Evolutionary conservation across 352 stramenopile species (phyloP), one percentile per base, ranked within the genome.

Genomic region (Aphanomyces invadans): DNA sequence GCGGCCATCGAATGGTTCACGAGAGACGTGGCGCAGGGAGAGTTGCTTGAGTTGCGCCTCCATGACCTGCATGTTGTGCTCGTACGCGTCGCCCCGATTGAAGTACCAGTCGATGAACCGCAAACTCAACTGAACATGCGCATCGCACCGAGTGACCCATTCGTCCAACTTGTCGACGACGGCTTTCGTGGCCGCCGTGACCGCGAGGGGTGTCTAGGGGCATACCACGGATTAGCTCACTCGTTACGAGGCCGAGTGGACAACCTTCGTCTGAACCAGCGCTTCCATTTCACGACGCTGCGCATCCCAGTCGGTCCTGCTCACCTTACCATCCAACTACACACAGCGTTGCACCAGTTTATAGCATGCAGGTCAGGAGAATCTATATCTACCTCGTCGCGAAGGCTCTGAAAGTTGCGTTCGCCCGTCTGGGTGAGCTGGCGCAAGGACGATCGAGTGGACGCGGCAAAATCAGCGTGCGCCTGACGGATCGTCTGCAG

Each of bases 101-200:
- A 76, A 75, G 70, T 89, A 93, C 82, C 84, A 93, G 32, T 83
- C 74, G 48, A 93, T 45, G 69, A 93, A 91, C 0, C 80, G 76
- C 2, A 81, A 78, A 44, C 76, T 84, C 38, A 88, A 51, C 32
- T 74, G 65, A 1, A 80, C 74, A 49, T 88, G 79, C 17, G 49
- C 29, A 5, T 29, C 49, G 49, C 49, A 57, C 7, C 19, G 49
- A n/a, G 11, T 33, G 12, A 7, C 23, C 23, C 17, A 29, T 7
- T 32, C 49, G 49, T 29, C 49, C 25, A 32, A n/a, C 17, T 32
- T 29, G 49, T 32, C 32, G 21, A 64, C 28, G 36, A 38, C 28
- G 2, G 23, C 23, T 10, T 64, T 53, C 21, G 36, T 33, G 19
- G 55, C 9, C 25, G 21, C 29, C 25, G 21, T 38, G 23, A n/a